phyloP scores from a whole-genome alignment of 2,329 filamentous ascomycete species.

The Colletotrichum sublineola region DNA sequence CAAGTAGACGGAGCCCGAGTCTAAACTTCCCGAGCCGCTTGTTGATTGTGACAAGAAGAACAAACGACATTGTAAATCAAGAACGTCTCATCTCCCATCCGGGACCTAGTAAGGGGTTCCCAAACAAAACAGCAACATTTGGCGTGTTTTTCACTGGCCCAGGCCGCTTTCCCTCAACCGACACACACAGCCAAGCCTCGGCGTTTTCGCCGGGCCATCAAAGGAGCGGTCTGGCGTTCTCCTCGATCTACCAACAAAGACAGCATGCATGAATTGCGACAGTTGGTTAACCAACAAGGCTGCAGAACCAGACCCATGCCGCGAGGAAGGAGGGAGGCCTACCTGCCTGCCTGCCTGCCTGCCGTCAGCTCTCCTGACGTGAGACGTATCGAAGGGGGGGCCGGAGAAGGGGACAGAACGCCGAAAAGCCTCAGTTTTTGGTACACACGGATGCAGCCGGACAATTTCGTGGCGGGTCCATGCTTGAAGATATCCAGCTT shows the following conservation, averaged over 20 bases:
- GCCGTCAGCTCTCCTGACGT: conserved; percentile 5
- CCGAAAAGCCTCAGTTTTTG: conserved; percentile 11
- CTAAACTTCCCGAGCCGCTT: background rate
- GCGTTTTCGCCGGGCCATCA: conserved; percentile 1
- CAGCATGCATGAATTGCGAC: background rate
- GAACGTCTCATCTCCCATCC: background rate
- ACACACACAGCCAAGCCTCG: conserved; percentile 14
- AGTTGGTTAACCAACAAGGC: background rate
- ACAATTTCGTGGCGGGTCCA: background rate
- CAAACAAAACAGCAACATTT: conserved; percentile 24
- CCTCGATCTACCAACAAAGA: background rate
- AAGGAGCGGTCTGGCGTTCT: background rate
- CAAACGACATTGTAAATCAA: background rate
- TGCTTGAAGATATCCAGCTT: background rate
- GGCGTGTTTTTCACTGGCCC: background rate
- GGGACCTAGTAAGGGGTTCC: background rate
- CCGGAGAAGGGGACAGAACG: background rate
- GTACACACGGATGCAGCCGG: conserved; percentile 6
- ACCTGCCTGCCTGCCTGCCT: background rate
- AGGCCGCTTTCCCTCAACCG: background rate
- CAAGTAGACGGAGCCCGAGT: background rate
- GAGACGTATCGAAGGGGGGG: conserved; percentile 15
- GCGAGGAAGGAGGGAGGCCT: background rate
- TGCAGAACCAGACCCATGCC: background rate
- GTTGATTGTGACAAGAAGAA: background rate